Evolutionary conservation across 2,329 filamentous ascomycete species (phyloP).

Genomic region (Aspergillus viridinutans): DNA sequence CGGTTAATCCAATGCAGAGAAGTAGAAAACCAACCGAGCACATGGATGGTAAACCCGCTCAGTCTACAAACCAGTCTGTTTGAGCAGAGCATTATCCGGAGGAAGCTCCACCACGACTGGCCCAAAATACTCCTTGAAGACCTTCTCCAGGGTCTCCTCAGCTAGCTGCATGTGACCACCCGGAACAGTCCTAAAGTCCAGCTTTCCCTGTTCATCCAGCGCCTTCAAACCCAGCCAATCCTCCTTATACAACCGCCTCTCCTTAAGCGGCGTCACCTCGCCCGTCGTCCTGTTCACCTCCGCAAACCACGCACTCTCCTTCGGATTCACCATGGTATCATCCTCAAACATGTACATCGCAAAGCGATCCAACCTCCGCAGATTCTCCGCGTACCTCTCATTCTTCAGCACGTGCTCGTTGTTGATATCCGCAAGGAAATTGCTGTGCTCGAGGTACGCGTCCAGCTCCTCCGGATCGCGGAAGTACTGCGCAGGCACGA

Average conservation of each 20-base stretch:
- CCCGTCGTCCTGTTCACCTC: conserved; percentile 69
- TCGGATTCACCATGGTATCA: conserved; percentile 81
- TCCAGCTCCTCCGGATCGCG: conserved; percentile 66
- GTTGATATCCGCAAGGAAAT: conserved; percentile 93
- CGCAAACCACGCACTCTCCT: conserved; percentile 85
- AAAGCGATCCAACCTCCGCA: conserved; percentile 68
- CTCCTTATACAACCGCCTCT: conserved; percentile 72
- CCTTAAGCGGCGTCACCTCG: conserved; percentile 61
- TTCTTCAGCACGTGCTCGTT: conserved; percentile 82
- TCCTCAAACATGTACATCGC: conserved; percentile 88
- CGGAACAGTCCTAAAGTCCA: conserved; percentile 68
- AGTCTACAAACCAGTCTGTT: conserved; percentile 12
- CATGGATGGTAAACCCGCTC: background rate
- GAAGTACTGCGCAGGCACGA: conserved; percentile 95
- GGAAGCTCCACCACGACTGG: conserved; percentile 20
- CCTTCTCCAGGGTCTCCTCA: conserved; percentile 60
- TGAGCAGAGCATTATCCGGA: conserved; percentile 10
- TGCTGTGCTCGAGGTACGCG: conserved; percentile 72
- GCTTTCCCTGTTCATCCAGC: conserved; percentile 72
- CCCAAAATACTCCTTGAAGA: conserved; percentile 55
- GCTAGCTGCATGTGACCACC: conserved; percentile 81
- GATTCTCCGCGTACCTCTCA: conserved; percentile 63
- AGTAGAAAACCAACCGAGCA: background rate
- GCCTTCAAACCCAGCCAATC: conserved; percentile 86
- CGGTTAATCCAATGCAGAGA: background rate